Percentiles rank a stretch among this genome's conserved stretches.
phyloP scores from a whole-genome alignment of 805 yeast species.

The Ogataea zsoltii region DNA sequence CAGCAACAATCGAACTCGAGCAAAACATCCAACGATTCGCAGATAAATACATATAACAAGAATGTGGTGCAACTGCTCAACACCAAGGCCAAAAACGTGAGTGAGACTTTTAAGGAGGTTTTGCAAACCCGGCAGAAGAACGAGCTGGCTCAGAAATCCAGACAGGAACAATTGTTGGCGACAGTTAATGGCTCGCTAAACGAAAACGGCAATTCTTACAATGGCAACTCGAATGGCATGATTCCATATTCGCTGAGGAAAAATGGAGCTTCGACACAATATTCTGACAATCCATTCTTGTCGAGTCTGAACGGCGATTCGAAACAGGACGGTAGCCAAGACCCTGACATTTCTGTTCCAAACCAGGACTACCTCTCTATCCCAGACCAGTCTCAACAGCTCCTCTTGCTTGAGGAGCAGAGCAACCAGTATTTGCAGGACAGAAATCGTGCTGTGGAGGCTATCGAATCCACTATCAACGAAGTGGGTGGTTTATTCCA shows the following conservation, averaged over 20 bases:
- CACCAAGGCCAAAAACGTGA: constrained; percentile 86
- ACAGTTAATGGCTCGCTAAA: constrained; percentile 34
- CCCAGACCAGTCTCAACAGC: constrained; percentile 84
- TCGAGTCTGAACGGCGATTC: constrained; percentile 20
- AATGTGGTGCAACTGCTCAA: constrained; percentile 86
- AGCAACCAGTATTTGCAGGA: constrained; percentile 74
- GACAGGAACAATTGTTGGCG: constrained; percentile 83
- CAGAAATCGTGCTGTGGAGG: constrained; percentile 87
- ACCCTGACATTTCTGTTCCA: constrained; percentile 27
- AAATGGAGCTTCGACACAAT: constrained; percentile 10
- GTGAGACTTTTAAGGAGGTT: constrained; percentile 90
- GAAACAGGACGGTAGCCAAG: constrained; percentile 11
- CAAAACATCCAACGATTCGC: constrained; percentile 49
- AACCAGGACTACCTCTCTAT: constrained; percentile 61
- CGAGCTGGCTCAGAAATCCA: constrained; percentile 74
- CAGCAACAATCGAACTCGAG: constrained; percentile 50
- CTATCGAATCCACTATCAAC: constrained; percentile 94
- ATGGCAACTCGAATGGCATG: constrained; percentile 10
- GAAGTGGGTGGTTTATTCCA: constrained; percentile 94
- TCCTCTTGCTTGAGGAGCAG: constrained; percentile 83
- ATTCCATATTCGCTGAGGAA: constrained; percentile 33
- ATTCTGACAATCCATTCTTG: constrained; percentile 41
- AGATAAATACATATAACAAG: constrained; percentile 70
- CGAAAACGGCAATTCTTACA: constrained; percentile 1
- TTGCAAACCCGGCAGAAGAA: constrained; percentile 82